Conservation (phyloP, 1,284 basidiomycete genomes). For the Neonothopanus nambi region DNA sequence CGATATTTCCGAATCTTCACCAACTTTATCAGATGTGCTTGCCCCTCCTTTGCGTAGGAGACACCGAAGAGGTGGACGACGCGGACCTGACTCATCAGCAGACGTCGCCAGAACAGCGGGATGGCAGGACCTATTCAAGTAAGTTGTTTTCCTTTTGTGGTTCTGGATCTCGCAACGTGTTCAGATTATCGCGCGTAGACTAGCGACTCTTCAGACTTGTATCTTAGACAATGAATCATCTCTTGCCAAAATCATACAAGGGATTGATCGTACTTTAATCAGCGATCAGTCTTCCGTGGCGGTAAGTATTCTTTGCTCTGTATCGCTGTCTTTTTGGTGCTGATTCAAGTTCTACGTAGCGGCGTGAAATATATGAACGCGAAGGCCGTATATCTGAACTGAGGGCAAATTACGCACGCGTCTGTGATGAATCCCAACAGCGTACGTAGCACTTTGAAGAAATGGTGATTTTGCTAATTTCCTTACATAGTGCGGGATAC, state of each 20-base stretch:
- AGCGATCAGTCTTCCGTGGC: constrained; percentile 42
- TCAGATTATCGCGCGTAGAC: constrained; percentile 31
- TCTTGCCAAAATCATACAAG: constrained; percentile 51
- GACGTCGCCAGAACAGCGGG: constrained; percentile 44
- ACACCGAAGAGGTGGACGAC: constrained; percentile 27
- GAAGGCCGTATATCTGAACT: constrained; percentile 53
- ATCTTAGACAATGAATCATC: constrained; percentile 68
- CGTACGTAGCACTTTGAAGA: constrained; percentile 40
- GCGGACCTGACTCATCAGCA: constrained; percentile 19
- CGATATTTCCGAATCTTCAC: constrained; percentile 2
- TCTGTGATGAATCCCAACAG: constrained; percentile 42
- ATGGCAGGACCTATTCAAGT: constrained; percentile 76
- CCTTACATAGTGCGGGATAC: constrained; percentile 39
- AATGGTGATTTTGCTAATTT: background rate
- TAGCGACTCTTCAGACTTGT: constrained; percentile 68
- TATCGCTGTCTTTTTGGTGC: constrained; percentile 14
- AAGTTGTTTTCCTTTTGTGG: constrained; percentile 24
- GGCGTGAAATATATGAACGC: constrained; percentile 63
- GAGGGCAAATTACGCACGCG: constrained; percentile 36
- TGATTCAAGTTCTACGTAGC: constrained; percentile 35
- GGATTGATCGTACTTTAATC: constrained; percentile 53
- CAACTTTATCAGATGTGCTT: constrained; percentile 8
- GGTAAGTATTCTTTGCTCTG: constrained; percentile 45
- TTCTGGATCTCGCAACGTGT: constrained; percentile 4
- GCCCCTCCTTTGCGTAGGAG: constrained; percentile 27